These are phyloP conservation scores for Penicillium sp. DNA, from an alignment of 2,329 filamentous ascomycete genomes.

Conservation along the genomic window DNA sequence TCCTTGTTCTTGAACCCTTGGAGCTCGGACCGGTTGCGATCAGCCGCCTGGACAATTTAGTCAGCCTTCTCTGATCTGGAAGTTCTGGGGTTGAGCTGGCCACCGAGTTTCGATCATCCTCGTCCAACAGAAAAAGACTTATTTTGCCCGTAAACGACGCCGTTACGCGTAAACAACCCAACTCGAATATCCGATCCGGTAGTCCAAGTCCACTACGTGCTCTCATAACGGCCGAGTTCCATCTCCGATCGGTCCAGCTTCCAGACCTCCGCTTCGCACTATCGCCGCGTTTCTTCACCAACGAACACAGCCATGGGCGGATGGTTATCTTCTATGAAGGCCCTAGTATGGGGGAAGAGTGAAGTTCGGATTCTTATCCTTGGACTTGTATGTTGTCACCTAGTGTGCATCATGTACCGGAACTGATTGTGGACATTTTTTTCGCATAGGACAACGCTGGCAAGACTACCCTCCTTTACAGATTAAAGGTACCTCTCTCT, in stretches of 20 bases:
- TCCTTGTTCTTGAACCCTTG: not conserved
- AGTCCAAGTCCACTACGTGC: not conserved
- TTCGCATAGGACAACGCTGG: slow-evolving; percentile 85
- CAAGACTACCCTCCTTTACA: slow-evolving; percentile 96
- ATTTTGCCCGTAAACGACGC: not conserved
- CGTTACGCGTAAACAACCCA: slow-evolving; percentile 5
- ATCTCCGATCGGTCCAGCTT: slow-evolving; percentile 3
- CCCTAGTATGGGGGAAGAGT: slow-evolving; percentile 89
- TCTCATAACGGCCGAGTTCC: not conserved
- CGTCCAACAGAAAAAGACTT: slow-evolving; percentile 3
- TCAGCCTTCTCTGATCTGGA: slow-evolving; percentile 24
- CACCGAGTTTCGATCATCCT: slow-evolving; percentile 5
- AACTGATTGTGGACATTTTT: slow-evolving; percentile 21
- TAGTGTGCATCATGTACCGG: slow-evolving; percentile 13
- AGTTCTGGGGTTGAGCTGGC: slow-evolving; percentile 13
- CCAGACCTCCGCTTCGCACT: slow-evolving; percentile 9
- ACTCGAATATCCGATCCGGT: not conserved
- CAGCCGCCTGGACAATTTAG: slow-evolving; percentile 29
- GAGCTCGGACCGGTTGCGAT: slow-evolving; percentile 34
- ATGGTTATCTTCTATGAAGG: slow-evolving; percentile 64
- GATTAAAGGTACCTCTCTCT: slow-evolving; percentile 74
- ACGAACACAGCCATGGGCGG: slow-evolving; percentile 55
- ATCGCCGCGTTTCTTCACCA: slow-evolving; percentile 6
- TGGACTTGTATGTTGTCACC: slow-evolving; percentile 71
- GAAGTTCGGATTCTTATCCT: slow-evolving; percentile 96